Conservation (phyloP, 345 rosid species). For the Citrus glauca region DNA sequence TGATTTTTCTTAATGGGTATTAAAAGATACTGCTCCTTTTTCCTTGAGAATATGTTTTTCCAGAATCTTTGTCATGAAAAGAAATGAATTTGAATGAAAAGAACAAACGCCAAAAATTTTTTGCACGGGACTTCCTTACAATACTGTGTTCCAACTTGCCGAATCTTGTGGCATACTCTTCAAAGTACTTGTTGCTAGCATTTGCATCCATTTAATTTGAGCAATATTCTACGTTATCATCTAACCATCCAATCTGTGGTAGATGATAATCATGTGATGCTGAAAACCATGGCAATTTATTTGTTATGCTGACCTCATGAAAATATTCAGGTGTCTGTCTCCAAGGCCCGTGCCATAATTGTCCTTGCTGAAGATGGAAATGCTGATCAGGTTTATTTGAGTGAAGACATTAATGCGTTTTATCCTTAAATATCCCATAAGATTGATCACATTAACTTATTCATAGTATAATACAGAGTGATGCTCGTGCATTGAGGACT, state of each 20-base stretch:
- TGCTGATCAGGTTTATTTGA: conserved; percentile 69
- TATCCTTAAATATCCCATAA: conserved; percentile 7
- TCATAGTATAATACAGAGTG: conserved; percentile 47
- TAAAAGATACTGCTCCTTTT: too few relatives aligned
- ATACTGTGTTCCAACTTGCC: neutral
- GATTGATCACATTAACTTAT: conserved; percentile 16
- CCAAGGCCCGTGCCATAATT: conserved; percentile 67
- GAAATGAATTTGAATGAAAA: neutral
- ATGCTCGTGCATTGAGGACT: conserved; percentile 77
- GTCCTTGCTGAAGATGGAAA: conserved; percentile 80
- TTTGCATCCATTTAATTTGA: neutral
- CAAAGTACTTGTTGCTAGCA: conserved; percentile 3
- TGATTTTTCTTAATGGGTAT: neutral
- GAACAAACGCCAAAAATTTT: neutral
- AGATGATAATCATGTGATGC: neutral
- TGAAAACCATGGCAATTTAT: neutral
- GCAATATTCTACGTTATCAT: neutral
- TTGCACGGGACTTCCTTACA: neutral
- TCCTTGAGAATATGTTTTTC: neutral
- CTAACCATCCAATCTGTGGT: neutral
- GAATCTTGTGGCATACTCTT: neutral
- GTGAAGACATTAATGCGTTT: conserved; percentile 5
- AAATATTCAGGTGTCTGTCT: conserved; percentile 59
- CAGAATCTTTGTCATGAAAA: neutral
- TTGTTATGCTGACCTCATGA: conserved; percentile 10